A percentile compares a stretch with the other conserved stretches of the same genome.
These are phyloP conservation scores for Herpetospermum pedunculosum DNA, from an alignment of 306 rosid species.

Conservation along the genomic window DNA sequence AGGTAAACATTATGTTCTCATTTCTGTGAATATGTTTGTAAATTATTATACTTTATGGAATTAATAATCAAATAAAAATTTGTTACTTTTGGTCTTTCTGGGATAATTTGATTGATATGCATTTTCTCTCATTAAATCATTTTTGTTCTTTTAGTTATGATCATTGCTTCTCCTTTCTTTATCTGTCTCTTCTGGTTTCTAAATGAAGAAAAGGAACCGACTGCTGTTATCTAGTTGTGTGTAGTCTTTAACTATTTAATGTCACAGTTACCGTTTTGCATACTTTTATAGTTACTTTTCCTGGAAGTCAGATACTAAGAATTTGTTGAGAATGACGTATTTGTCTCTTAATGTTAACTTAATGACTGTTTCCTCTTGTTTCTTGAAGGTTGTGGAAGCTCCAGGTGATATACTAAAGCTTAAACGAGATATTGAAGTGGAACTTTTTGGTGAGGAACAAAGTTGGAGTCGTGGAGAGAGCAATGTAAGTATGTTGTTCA, in stretches of 20 bases:
- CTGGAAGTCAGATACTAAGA: not conserved
- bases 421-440: slow-evolving; percentile 65
- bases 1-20: slow-evolving; percentile 34
- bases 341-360: not conserved
- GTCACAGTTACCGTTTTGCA: not conserved
- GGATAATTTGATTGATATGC: not conserved
- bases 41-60: not conserved
- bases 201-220: not conserved
- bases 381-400: slow-evolving; percentile 44
- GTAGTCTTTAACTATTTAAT: not conserved
- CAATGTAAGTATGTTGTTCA: slow-evolving; percentile 40
- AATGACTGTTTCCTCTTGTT: not conserved
- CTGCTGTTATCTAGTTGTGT: not conserved
- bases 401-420: slow-evolving; percentile 57
- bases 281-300: not conserved
- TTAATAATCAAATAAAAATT: not conserved
- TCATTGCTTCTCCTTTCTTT: not conserved
- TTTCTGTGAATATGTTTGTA: not conserved
- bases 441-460: slow-evolving; percentile 77
- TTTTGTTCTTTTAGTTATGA: not conserved
- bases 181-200: not conserved
- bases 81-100: too few species aligned
- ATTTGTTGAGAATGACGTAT: not conserved
- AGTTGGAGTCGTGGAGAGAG: slow-evolving; percentile 63
- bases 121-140: not conserved